Base-by-base conservation (phyloP, 2,329 filamentous ascomycete genomes). In the Calycina marina region DNA sequence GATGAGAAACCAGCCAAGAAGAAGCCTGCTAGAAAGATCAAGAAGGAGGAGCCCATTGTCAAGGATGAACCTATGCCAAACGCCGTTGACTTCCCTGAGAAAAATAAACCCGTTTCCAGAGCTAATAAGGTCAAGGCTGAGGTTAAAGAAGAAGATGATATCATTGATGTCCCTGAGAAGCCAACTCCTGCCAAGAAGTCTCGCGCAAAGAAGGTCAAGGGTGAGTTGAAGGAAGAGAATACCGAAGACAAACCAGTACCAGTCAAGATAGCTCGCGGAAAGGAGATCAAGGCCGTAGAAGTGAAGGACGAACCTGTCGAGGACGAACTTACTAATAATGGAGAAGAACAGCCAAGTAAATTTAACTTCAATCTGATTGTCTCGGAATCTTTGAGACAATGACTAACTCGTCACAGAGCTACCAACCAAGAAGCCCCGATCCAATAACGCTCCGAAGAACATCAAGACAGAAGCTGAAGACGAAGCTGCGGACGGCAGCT, bases 201-300 rank as follows among this genome's bases (percentile, higher is more conserved):
- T 22, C 24, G 30, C 16, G 20, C 25, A 15, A 36, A 28, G 29
- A 28, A 54, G 51, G 41, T 57, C 53, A 35, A 42, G 49, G 28
- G 26, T 14, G 34, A 38, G 27, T 34, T 30, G 13, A 22, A 3
- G 42, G 50, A 53, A 16, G 48, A 48, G 5, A 52, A 47, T 8
- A 18, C 18, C 15, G 55, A 58, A 5, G 52, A 56, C 8, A n/a
- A 28, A 27, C 15, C 5, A 35, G 27, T 31, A 14, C 31, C 44
- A 14, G 31, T 37, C 4, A 50, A 50, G 34, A 52, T 48, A 24
- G 25, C 45, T 25, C 44, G 43, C 11, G 39, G 34, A 5, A 43
- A 41, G 25, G 46, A 51, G 31, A 4, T 17, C n/a, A 37, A 37
- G n/a, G n/a, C n/a, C n/a, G n/a, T n/a, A n/a, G n/a, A n/a, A n/a